phyloP scores from a whole-genome alignment of 305 asterid species.

The Striga hermonthica region DNA sequence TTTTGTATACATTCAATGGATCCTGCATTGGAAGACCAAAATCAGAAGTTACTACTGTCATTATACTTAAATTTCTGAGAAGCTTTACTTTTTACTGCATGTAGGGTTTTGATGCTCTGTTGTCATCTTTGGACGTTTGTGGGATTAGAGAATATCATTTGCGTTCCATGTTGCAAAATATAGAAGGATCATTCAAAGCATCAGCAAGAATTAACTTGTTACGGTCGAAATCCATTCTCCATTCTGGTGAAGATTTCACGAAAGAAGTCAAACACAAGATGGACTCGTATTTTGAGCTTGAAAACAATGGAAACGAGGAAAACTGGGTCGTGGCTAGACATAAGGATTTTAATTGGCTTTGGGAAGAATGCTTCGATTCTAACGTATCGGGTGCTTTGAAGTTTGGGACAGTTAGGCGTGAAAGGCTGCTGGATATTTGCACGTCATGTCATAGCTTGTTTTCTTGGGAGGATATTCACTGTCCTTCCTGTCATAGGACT shows the following conservation, averaged over 20 bases:
- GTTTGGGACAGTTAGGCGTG: slow-evolving; percentile 45
- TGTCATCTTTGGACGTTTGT: slow-evolving; percentile 79
- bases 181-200: slow-evolving; percentile 65
- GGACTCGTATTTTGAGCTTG: not conserved
- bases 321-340: slow-evolving; percentile 42
- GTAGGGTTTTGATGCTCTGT: slow-evolving; percentile 75
- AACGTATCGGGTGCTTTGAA: slow-evolving; percentile 42
- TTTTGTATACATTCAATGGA: too few relatives aligned
- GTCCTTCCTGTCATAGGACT: slow-evolving; percentile 54
- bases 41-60: too few relatives aligned
- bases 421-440: slow-evolving; percentile 57
- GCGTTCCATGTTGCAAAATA: slow-evolving; percentile 68
- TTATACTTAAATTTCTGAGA: too few relatives aligned
- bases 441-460: slow-evolving; percentile 44
- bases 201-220: slow-evolving; percentile 39
- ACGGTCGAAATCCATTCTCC: slow-evolving; percentile 23
- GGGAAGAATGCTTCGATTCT: slow-evolving; percentile 55
- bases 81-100: not conserved
- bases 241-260: slow-evolving; percentile 30
- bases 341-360: slow-evolving; percentile 65
- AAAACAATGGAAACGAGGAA: slow-evolving; percentile 38
- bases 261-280: slow-evolving; percentile 34
- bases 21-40: too few relatives aligned
- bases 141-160: slow-evolving; percentile 84
- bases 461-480: slow-evolving; percentile 52